Evolutionary conservation across 2,329 filamentous ascomycete species (phyloP).

Genomic region (Pestalotiopsis sp.): DNA sequence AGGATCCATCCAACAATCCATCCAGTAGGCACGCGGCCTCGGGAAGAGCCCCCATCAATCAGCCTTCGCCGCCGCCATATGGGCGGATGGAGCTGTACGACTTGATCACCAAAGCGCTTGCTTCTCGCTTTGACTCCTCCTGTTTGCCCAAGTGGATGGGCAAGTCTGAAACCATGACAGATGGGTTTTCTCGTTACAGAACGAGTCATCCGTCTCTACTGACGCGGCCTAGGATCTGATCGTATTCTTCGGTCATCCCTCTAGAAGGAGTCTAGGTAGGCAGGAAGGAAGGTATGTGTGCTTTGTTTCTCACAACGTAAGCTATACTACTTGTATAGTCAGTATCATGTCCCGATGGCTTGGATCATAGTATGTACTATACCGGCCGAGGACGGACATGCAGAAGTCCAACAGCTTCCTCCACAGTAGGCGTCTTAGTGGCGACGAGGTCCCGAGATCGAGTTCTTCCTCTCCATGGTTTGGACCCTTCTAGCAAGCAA

Average conservation of each 20-base stretch:
- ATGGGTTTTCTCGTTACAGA: conserved; percentile 8
- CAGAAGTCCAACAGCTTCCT: not conserved
- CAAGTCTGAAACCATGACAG: conserved; percentile 12
- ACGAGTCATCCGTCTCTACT: conserved; percentile 4
- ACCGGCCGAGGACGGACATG: not conserved
- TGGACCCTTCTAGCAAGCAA: not conserved
- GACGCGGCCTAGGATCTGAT: conserved; percentile 2
- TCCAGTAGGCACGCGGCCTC: not conserved
- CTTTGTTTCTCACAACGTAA: not conserved
- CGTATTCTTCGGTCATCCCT: not conserved
- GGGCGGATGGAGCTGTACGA: not conserved
- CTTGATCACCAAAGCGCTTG: not conserved
- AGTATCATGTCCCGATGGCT: not conserved
- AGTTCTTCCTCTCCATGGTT: not conserved
- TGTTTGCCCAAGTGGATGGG: conserved; percentile 8
- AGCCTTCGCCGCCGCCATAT: not conserved
- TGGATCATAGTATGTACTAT: not conserved
- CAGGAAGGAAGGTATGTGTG: not conserved
- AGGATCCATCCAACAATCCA: not conserved
- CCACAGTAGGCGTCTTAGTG: not conserved
- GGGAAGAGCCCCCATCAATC: not conserved
- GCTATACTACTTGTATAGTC: not conserved
- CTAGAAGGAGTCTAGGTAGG: not conserved
- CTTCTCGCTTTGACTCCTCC: conserved; percentile 4
- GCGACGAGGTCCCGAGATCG: not conserved